phyloP scores from a whole-genome alignment of 352 stramenopile genomes.

The Globisporangium parvum region DNA sequence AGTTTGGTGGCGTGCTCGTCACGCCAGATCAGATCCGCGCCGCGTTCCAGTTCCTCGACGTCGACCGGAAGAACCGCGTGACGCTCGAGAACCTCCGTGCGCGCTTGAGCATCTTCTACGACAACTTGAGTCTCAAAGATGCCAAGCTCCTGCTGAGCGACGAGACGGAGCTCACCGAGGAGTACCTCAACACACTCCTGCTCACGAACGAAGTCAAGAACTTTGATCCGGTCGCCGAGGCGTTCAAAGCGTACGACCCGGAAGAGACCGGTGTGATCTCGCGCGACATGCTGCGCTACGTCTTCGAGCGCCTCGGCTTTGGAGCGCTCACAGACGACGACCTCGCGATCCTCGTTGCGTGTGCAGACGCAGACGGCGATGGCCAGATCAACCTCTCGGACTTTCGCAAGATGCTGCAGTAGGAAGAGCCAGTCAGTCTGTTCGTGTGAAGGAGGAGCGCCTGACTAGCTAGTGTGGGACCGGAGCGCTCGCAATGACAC shows the following conservation, averaged over 20 bases:
- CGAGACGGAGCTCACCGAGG: slow-evolving; percentile 61
- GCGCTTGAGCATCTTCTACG: slow-evolving; percentile 83
- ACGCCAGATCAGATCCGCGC: slow-evolving; percentile 77
- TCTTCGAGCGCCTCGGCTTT: slow-evolving; percentile 81
- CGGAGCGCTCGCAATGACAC: too few species aligned
- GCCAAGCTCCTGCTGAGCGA: slow-evolving; percentile 83
- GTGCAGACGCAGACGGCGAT: slow-evolving; percentile 79
- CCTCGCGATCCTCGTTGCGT: slow-evolving; percentile 77
- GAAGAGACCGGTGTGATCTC: slow-evolving; percentile 81
- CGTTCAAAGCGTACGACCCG: slow-evolving; percentile 88
- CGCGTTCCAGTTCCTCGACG: slow-evolving; percentile 89
- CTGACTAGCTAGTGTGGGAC: too few species aligned
- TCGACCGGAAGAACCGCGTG: slow-evolving; percentile 73
- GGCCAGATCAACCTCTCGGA: slow-evolving; percentile 72
- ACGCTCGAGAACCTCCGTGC: slow-evolving; percentile 78
- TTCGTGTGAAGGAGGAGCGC: too few species aligned
- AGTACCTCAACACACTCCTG: slow-evolving; percentile 75
- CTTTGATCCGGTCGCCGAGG: slow-evolving; percentile 86
- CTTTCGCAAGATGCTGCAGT: slow-evolving; percentile 73
- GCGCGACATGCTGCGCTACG: slow-evolving; percentile 69
- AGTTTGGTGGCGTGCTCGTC: slow-evolving; percentile 78
- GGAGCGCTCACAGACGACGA: slow-evolving; percentile 81
- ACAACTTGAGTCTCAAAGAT: slow-evolving; percentile 80
- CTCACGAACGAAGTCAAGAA: slow-evolving; percentile 87
- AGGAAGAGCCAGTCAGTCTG: background rate